Conservation (phyloP, 192 early-diverging fungal species). For the Mortierella hygrophila region DNA sequence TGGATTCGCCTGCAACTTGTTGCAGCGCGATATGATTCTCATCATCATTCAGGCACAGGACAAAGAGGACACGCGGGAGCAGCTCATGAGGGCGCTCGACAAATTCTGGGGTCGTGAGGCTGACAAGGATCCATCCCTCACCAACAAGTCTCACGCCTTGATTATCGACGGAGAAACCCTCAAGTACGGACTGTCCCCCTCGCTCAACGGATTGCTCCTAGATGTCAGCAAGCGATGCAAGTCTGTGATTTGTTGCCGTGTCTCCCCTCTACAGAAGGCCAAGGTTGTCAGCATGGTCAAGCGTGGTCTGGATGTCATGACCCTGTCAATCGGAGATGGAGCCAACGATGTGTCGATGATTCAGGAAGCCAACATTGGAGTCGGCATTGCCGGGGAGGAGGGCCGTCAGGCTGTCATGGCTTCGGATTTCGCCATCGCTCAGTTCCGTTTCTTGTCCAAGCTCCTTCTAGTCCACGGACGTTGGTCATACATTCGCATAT, state of each 20-base stretch:
- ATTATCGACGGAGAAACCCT: slow-evolving; percentile 96
- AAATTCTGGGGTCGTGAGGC: slow-evolving; percentile 61
- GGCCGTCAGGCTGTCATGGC: slow-evolving; percentile 95
- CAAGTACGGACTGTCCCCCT: slow-evolving; percentile 77
- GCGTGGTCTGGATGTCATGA: slow-evolving; percentile 84
- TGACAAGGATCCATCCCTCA: slow-evolving; percentile 47
- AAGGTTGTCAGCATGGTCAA: slow-evolving; percentile 94
- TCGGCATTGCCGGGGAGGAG: slow-evolving; percentile 96
- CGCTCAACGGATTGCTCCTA: slow-evolving; percentile 70
- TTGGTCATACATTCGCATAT: slow-evolving; percentile 89
- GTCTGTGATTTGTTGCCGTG: slow-evolving; percentile 95
- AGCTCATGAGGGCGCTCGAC: slow-evolving; percentile 76
- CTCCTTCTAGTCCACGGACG: slow-evolving; percentile 93
- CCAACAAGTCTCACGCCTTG: slow-evolving; percentile 67
- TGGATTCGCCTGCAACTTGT: slow-evolving; percentile 93
- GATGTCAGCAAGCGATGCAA: slow-evolving; percentile 83
- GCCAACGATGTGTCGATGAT: slow-evolving; percentile 99
- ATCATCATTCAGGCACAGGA: slow-evolving; percentile 78
- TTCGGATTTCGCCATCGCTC: slow-evolving; percentile 92
- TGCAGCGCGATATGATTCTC: slow-evolving; percentile 86
- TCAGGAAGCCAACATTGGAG: slow-evolving; percentile 95
- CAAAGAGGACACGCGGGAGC: slow-evolving; percentile 68
- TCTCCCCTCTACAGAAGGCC: slow-evolving; percentile 96
- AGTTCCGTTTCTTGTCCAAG: slow-evolving; percentile 88
- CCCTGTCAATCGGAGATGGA: slow-evolving; percentile 93